A percentile compares a stretch with the other conserved stretches of the same genome.
Conservation (phyloP, 1,139 yeast species). For the Wickerhamomyces sp. region DNA sequence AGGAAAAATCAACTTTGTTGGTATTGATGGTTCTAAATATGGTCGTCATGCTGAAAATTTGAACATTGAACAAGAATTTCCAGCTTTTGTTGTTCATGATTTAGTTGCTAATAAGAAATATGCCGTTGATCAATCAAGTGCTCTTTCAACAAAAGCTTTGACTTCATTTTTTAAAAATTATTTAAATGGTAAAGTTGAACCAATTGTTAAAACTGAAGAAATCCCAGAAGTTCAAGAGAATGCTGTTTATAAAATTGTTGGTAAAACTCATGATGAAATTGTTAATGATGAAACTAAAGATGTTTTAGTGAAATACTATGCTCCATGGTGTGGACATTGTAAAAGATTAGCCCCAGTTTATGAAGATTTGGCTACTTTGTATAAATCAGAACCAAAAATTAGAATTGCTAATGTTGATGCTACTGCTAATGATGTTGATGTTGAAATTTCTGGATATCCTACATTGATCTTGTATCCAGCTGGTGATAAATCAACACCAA, state of each 20-base stretch:
- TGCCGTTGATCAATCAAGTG: constrained; percentile 53
- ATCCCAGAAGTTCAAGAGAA: constrained; percentile 76
- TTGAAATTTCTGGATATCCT: constrained; percentile 86
- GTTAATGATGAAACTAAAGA: constrained; percentile 71
- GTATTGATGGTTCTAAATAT: constrained; percentile 72
- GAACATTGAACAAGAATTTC: constrained; percentile 83
- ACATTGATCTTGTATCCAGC: constrained; percentile 92
- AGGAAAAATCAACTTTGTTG: constrained; percentile 84
- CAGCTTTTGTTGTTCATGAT: constrained; percentile 88
- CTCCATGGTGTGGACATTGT: constrained; percentile 99
- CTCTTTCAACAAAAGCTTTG: constrained; percentile 41
- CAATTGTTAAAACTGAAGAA: constrained; percentile 81
- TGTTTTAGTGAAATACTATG: constrained; percentile 89
- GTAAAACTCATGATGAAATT: constrained; percentile 71
- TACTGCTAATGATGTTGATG: constrained; percentile 81
- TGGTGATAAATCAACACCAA: constrained; percentile 70
- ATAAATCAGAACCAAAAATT: constrained; percentile 51
- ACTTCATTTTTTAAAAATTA: constrained; percentile 60
- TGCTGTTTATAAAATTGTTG: constrained; percentile 77
- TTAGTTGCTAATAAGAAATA: constrained; percentile 62
- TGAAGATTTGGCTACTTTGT: constrained; percentile 78
- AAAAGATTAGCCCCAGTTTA: constrained; percentile 89
- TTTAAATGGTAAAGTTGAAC: constrained; percentile 57
- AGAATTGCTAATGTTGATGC: constrained; percentile 85
- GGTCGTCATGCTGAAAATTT: constrained; percentile 89